Evolutionary conservation across 192 early-diverging fungal species (phyloP).

Genomic region (Mortierella claussenii): DNA sequence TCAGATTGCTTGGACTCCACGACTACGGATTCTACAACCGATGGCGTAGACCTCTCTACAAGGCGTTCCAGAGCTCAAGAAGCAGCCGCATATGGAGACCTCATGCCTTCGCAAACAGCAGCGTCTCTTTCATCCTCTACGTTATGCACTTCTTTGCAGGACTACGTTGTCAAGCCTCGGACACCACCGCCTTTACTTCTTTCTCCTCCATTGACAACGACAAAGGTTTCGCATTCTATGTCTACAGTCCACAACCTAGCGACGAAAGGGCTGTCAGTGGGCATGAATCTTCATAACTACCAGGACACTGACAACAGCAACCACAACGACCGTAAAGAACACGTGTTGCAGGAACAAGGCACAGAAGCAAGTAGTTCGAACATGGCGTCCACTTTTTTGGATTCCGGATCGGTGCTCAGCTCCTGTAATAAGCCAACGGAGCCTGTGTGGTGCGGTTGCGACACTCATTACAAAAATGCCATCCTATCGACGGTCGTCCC

Average conservation of each 20-base stretch:
- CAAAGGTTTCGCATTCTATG: constrained; percentile 23
- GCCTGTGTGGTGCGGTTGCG: constrained; percentile 13
- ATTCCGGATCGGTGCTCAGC: neutral
- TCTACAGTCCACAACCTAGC: constrained; percentile 15
- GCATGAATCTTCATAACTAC: neutral
- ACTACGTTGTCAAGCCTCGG: constrained; percentile 10
- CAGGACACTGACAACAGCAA: neutral
- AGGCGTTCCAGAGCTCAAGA: neutral
- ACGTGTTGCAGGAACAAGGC: neutral
- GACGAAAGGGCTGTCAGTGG: neutral
- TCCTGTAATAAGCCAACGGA: neutral
- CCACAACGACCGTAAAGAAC: neutral
- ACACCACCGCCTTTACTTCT: constrained; percentile 26
- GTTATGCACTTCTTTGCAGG: neutral
- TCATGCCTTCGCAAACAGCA: neutral
- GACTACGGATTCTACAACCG: neutral
- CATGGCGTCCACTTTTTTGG: neutral
- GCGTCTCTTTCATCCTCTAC: neutral
- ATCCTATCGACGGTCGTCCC: constrained; percentile 31
- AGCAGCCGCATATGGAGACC: neutral
- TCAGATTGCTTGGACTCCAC: no score
- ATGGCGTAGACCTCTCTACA: neutral
- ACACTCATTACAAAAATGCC: constrained; percentile 19
- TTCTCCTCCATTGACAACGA: constrained; percentile 22
- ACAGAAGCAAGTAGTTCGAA: neutral